phyloP scores from a whole-genome alignment of 208 protist genomes.

The Leishmania amazonensis region DNA sequence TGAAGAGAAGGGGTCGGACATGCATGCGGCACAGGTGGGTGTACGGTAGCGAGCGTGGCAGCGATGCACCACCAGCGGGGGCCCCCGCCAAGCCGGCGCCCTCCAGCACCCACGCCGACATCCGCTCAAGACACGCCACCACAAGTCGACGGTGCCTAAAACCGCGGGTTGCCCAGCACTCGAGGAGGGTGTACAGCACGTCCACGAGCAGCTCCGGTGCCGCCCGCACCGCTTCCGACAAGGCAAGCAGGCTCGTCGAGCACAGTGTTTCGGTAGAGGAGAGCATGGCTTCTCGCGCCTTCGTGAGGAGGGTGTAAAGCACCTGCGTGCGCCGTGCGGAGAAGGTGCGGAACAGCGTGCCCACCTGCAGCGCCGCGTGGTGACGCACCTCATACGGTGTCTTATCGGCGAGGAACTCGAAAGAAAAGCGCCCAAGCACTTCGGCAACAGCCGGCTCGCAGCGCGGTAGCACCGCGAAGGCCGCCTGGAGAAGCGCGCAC shows the following conservation, averaged over 20 bases:
- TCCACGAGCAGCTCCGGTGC: constrained; percentile 51
- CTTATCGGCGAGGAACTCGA: constrained; percentile 52
- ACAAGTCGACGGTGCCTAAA: constrained; percentile 53
- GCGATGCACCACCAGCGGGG: background rate
- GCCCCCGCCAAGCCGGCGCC: background rate
- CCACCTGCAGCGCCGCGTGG: constrained; percentile 61
- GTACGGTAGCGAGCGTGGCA: constrained; percentile 11
- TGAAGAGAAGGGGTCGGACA: constrained; percentile 48
- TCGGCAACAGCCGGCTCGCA: constrained; percentile 52
- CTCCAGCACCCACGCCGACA: constrained; percentile 28
- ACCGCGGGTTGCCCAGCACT: constrained; percentile 72
- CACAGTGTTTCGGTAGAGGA: constrained; percentile 48
- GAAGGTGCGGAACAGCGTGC: constrained; percentile 56
- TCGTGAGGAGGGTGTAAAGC: constrained; percentile 57
- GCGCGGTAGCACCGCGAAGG: constrained; percentile 37
- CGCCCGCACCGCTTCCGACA: constrained; percentile 58
- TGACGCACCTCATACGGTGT: constrained; percentile 53
- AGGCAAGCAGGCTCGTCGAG: constrained; percentile 65
- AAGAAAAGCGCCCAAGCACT: constrained; percentile 64
- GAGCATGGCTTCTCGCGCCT: constrained; percentile 57
- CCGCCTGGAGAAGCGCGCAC: constrained; percentile 28
- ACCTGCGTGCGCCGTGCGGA: constrained; percentile 36
- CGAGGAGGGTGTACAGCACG: constrained; percentile 71
- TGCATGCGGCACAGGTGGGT: constrained; percentile 47
- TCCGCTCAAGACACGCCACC: constrained; percentile 55